Evolutionary conservation across 495 filamentous ascomycete genomes (phyloP).

Genomic region (Copromyces sp.): DNA sequence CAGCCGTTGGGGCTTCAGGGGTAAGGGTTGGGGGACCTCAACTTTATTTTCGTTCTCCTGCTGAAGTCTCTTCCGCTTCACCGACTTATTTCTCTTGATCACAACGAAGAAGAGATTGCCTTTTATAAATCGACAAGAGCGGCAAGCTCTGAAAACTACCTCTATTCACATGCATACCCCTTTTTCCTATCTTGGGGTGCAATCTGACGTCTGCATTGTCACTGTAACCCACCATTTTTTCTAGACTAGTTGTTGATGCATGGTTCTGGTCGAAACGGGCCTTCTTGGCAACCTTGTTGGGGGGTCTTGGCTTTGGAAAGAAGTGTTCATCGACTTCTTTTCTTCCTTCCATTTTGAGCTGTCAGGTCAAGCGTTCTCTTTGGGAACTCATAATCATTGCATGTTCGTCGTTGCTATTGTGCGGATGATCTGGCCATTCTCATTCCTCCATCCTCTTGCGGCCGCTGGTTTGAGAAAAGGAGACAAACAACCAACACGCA

Average conservation of each 20-base stretch:
- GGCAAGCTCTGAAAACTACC: neutral
- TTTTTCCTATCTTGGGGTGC: neutral
- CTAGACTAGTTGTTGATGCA: neutral
- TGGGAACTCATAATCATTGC: neutral
- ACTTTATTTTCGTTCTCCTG: neutral
- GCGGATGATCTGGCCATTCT: neutral
- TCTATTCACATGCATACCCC: neutral
- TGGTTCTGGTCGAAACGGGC: neutral
- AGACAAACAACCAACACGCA: neutral
- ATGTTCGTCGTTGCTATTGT: neutral
- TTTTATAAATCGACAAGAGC: neutral
- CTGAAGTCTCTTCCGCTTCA: neutral
- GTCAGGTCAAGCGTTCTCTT: neutral
- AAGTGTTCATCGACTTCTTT: neutral
- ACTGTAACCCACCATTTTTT: neutral
- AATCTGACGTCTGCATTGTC: neutral
- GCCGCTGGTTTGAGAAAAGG: neutral
- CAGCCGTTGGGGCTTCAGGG: neutral
- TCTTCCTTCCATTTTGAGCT: neutral
- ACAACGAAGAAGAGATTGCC: neutral
- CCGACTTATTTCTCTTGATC: neutral
- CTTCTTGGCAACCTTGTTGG: neutral
- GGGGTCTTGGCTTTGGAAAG: neutral
- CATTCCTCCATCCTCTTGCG: neutral
- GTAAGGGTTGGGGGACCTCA: neutral